These are phyloP conservation scores for Boletus hoseneyae DNA, from an alignment of 1,284 basidiomycete genomes.

Conservation along the genomic window DNA sequence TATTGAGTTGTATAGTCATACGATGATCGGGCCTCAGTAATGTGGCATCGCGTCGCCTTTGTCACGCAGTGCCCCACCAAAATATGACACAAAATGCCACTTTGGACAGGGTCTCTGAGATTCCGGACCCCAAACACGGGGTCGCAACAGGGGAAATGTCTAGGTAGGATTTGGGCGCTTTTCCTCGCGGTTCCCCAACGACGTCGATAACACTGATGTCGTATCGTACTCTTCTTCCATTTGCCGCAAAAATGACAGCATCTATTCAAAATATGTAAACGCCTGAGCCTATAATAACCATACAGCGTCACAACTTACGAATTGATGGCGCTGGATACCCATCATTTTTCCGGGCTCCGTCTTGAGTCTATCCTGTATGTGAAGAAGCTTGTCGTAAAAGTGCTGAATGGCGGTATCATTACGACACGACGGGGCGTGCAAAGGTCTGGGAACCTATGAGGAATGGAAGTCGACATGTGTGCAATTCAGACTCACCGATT, in stretches of 20 bases:
- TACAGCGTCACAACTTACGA: conserved; percentile 48
- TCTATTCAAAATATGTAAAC: conserved; percentile 34
- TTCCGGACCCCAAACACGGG: not conserved
- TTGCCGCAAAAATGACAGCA: conserved; percentile 52
- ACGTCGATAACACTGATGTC: not conserved
- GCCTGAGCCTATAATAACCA: not conserved
- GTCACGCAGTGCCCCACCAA: not conserved
- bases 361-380: conserved; percentile 73
- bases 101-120: not conserved
- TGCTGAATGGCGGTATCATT: conserved; percentile 72
- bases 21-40: not conserved
- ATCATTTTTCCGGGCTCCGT: conserved; percentile 66
- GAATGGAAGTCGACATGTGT: conserved; percentile 1
- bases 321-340: conserved; percentile 70
- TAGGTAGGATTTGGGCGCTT: not conserved
- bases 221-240: conserved; percentile 45
- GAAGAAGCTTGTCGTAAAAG: conserved; percentile 84
- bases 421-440: conserved; percentile 60
- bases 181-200: not conserved
- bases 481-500: conserved; percentile 47
- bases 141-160: not conserved
- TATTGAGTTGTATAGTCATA: too few species aligned
- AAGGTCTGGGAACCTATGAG: conserved; percentile 42
- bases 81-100: not conserved
- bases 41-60: not conserved